Base-by-base conservation (phyloP, 352 stramenopile species). In the Albugo candida region DNA sequence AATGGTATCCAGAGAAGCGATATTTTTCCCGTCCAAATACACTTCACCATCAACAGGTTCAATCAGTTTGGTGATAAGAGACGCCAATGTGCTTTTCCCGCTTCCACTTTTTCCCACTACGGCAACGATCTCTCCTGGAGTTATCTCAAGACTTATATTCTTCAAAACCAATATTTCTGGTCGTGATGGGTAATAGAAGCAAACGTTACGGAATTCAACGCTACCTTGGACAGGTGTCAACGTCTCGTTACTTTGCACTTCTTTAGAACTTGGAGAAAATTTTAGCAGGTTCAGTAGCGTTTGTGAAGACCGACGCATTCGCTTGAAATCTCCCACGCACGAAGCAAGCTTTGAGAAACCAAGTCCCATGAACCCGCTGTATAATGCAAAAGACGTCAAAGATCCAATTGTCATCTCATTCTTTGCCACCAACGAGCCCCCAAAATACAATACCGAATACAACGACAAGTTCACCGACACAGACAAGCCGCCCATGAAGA, bases 401-500 rank as follows among this genome's bases (percentile, higher is more conserved):
- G 79, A 80, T 12, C 83, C 83, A 47, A 92, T 88, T 43, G 81
- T 95, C 46, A 95, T 68, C 46, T 86, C 82, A 24, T 80, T 82
- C 13, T 61, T 68, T 13, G 70, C 73, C 34, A 94, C 76, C 13
- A 94, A 58, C 34, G 73, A 93, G 39, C 83, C 83, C 18, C 83
- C 83, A 48, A 93, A 83, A 59, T 88, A 94, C 16, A 95, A 61
- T 36, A 95, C 83, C 20, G 79, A 85, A 51, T 91, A 87, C 27
- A 95, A 61, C 45, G 83, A 94, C 52, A 74, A 82, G 55, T 93
- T 93, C 40, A 87, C 73, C 36, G 78, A 88, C 42, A 91, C 53
- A 52, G 79, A 91, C 13, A 95, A 65, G 0, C 71, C 73, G 11
- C 81, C 80, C 77, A 92, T 93, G 55, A 94, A 95, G n/a, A 88